Evolutionary conservation across 2,329 filamentous ascomycete species (phyloP).

Genomic region (Aspergillus brunneoviolaceus): DNA sequence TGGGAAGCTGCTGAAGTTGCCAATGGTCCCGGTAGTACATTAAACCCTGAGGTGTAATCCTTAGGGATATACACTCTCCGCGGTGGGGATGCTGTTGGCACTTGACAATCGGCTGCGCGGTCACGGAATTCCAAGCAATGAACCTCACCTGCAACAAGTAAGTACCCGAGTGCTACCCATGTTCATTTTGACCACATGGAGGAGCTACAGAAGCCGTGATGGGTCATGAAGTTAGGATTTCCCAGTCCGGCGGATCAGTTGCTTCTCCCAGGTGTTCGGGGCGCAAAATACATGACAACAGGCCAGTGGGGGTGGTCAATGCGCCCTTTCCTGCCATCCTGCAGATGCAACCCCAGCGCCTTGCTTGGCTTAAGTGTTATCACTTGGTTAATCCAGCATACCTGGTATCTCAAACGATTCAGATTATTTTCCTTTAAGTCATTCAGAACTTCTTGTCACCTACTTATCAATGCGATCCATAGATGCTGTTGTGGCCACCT

Average conservation of each 20-base stretch:
- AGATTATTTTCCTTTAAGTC: no score
- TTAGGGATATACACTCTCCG: no score
- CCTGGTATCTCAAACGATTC: neutral
- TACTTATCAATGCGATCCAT: no score
- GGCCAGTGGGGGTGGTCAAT: slow-evolving; percentile 8
- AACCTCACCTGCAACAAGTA: slow-evolving; percentile 4
- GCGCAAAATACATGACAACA: neutral
- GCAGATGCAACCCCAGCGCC: neutral
- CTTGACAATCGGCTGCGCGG: neutral
- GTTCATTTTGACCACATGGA: neutral
- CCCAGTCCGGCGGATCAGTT: slow-evolving; percentile 12
- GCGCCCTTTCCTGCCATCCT: slow-evolving; percentile 8
- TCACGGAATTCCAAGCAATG: no score
- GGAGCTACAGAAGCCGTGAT: neutral
- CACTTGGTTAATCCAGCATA: no score
- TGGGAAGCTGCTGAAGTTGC: neutral
- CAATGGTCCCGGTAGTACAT: no score
- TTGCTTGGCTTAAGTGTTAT: neutral
- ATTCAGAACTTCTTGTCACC: no score
- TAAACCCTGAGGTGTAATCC: no score
- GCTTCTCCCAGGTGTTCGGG: slow-evolving; percentile 8
- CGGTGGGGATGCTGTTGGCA: neutral
- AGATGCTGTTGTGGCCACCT: no score
- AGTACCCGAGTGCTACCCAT: neutral
- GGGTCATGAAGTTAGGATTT: neutral